Percentiles rank a stretch among this genome's conserved stretches.
Conservation (phyloP, 202 grass and related monocot genomes). For the Setaria italica region DNA sequence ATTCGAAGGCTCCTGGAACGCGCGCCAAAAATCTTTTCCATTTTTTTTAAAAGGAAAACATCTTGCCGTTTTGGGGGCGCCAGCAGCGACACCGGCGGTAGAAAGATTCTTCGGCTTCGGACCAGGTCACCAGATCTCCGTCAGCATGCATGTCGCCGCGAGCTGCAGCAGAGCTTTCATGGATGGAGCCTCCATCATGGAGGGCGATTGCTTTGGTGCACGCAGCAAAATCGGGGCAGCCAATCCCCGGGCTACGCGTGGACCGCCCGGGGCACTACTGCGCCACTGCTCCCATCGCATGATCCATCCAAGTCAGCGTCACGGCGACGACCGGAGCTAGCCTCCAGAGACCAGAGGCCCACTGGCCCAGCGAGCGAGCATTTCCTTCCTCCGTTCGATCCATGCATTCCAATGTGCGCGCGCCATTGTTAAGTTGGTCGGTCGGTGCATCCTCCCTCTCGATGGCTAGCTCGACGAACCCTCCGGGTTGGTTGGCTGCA, state of each 20-base stretch:
- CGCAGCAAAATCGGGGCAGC: not conserved
- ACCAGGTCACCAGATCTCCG: not conserved
- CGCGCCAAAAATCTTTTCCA: too few relatives aligned
- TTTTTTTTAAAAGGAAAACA: too few relatives aligned
- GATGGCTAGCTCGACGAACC: too few relatives aligned
- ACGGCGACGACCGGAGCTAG: too few relatives aligned
- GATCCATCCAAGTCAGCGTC: slow-evolving; percentile 10
- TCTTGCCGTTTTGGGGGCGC: slow-evolving; percentile 32
- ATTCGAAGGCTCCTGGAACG: slow-evolving; percentile 5
- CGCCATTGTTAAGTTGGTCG: slow-evolving; percentile 1
- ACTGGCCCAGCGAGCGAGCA: not conserved
- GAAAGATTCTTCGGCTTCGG: not conserved
- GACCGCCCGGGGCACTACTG: not conserved
- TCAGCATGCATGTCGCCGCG: not conserved
- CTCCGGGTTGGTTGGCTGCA: too few relatives aligned
- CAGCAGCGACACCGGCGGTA: not conserved
- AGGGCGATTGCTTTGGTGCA: not conserved
- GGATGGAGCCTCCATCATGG: too few relatives aligned
- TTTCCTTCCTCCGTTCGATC: not conserved
- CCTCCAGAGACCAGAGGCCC: too few relatives aligned
- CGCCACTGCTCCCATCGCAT: not conserved
- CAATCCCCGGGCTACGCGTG: not conserved
- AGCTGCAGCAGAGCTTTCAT: not conserved
- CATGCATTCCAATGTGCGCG: not conserved
- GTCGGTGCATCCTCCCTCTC: not conserved